A percentile compares a stretch with the other conserved stretches of the same genome.
phyloP scores from a whole-genome alignment of 805 yeast genomes.

The Isabelozyma pseudorhagii region DNA sequence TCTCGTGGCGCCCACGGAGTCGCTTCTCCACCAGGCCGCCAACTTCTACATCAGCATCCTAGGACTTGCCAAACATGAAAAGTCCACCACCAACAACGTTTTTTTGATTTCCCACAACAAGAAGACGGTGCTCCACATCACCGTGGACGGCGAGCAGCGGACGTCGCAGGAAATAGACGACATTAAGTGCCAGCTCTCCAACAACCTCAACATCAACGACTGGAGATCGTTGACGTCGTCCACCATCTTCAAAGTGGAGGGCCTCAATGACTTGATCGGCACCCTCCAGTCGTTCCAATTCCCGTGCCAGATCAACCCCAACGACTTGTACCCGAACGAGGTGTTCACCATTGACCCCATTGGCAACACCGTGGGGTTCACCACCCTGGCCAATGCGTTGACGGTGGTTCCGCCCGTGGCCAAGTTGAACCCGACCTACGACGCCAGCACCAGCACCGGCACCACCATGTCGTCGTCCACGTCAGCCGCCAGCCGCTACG shows the following conservation, averaged over 20 bases:
- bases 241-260: conserved; percentile 44
- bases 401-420: conserved; percentile 44
- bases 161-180: conserved; percentile 14
- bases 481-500: conserved; percentile 6
- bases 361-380: conserved; percentile 79
- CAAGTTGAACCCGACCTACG: conserved; percentile 17
- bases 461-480: conserved; percentile 4
- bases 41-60: conserved; percentile 55
- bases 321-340: conserved; percentile 71
- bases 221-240: conserved; percentile 48
- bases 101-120: background rate
- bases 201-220: conserved; percentile 31
- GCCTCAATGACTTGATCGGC: conserved; percentile 35
- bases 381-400: conserved; percentile 57
- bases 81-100: background rate
- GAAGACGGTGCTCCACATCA: background rate
- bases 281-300: conserved; percentile 24
- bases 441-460: background rate
- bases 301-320: conserved; percentile 62
- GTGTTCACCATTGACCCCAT: conserved; percentile 79
- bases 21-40: conserved; percentile 44
- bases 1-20: conserved; percentile 49
- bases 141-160: background rate
- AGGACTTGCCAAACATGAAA: conserved; percentile 20
- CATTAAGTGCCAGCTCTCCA: conserved; percentile 8